Percentiles rank a stretch among this genome's conserved stretches.
Evolutionary conservation across 768 basidiomycete species (phyloP).

Genomic region (Agaricus subrufescens): DNA sequence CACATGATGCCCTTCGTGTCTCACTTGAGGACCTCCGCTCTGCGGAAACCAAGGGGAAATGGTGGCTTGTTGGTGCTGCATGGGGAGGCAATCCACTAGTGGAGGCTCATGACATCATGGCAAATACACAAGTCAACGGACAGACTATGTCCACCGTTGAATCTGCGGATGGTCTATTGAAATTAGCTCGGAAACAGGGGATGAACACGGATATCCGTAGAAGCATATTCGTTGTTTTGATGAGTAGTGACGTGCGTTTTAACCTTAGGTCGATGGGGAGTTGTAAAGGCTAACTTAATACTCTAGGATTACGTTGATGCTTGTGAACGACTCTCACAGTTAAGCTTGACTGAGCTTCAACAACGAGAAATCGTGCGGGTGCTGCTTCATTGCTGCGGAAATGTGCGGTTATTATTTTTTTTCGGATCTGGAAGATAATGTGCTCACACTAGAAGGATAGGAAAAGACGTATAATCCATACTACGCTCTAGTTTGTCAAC

Average conservation of each 20-base stretch:
- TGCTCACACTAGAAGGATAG: slow-evolving; percentile 31
- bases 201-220: slow-evolving; percentile 98
- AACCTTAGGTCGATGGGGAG: background rate
- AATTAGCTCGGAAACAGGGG: slow-evolving; percentile 89
- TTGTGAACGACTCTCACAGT: slow-evolving; percentile 80
- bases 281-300: background rate
- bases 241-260: slow-evolving; percentile 85
- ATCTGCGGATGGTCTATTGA: slow-evolving; percentile 44
- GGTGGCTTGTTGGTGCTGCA: slow-evolving; percentile 98
- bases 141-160: slow-evolving; percentile 21
- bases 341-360: slow-evolving; percentile 83
- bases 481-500: slow-evolving; percentile 85
- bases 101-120: slow-evolving; percentile 47
- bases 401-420: slow-evolving; percentile 42
- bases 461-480: slow-evolving; percentile 94
- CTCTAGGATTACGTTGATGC: slow-evolving; percentile 93
- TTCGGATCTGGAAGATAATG: background rate
- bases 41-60: slow-evolving; percentile 86
- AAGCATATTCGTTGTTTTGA: slow-evolving; percentile 87
- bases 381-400: slow-evolving; percentile 86
- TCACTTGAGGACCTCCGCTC: slow-evolving; percentile 81
- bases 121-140: slow-evolving; percentile 17
- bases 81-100: slow-evolving; percentile 91
- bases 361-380: slow-evolving; percentile 95
- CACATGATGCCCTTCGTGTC: slow-evolving; percentile 83